Evolutionary conservation across 176 grass and related monocot species (phyloP).

Genomic region (Canna indica): DNA sequence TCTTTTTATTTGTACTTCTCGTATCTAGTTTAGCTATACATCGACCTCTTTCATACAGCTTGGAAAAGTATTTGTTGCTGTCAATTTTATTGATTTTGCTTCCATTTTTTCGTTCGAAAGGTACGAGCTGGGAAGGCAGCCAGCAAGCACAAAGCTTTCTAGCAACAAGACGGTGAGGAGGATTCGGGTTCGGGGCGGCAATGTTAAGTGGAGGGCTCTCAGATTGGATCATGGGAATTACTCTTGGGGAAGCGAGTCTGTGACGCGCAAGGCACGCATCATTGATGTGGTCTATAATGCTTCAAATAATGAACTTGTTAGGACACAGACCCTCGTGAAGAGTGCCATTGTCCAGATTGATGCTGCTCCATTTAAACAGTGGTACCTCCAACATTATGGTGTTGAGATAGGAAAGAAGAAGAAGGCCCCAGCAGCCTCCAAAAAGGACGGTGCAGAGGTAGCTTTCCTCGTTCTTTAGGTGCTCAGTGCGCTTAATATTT

Average conservation of each 20-base stretch:
- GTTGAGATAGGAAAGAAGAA: slow-evolving; percentile 15
- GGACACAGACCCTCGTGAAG: slow-evolving; percentile 13
- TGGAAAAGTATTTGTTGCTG: too few species aligned
- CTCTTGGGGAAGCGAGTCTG: slow-evolving; percentile 28
- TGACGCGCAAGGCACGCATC: slow-evolving; percentile 18
- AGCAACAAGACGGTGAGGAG: slow-evolving; percentile 39
- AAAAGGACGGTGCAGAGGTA: slow-evolving; percentile 2
- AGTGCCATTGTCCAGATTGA: slow-evolving; percentile 8
- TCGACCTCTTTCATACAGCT: too few species aligned
- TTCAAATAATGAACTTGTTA: slow-evolving; percentile 11
- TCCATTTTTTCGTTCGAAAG: slow-evolving; percentile 1
- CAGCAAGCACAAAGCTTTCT: slow-evolving; percentile 31
- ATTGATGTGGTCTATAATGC: slow-evolving; percentile 9
- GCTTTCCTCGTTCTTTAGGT: background rate
- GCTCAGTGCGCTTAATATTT: background rate
- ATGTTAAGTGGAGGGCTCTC: slow-evolving; percentile 35
- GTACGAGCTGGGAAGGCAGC: slow-evolving; percentile 29
- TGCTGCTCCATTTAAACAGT: slow-evolving; percentile 9
- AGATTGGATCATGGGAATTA: slow-evolving; percentile 30
- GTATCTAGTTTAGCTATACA: too few species aligned
- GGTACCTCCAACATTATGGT: slow-evolving; percentile 11
- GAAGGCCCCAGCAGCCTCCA: background rate
- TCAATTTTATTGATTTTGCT: background rate
- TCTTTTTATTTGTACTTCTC: too few species aligned
- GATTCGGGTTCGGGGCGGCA: slow-evolving; percentile 30